Evolutionary conservation across 108 stramenopile species (phyloP), one percentile per base, ranked within the genome.

Genomic region (Ochromonas danica): DNA sequence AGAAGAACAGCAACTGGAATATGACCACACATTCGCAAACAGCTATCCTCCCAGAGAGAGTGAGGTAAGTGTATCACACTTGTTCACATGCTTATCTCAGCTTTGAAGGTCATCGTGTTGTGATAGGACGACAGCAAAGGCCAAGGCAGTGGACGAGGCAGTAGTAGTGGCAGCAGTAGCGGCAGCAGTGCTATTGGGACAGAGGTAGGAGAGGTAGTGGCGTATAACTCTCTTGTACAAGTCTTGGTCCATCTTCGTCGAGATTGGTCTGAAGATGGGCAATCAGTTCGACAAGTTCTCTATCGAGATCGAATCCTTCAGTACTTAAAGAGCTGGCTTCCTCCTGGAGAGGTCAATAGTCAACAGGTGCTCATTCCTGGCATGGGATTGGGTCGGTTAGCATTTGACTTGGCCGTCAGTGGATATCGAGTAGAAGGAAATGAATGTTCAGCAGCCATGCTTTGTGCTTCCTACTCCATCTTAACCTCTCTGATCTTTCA

Each of bases 341-440:
- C 6, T 14, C 45, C 45, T 14, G 22, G 45, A 14, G 45, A 51
- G 6, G 6, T 51, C 6, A 14, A 51, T 51, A 51, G 45, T 14
- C 45, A 6, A 14, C 14, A 51, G 22, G 45, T 51, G 22, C 22
- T 51, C 6, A 51, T 87, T 42, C 86, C 86, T 33, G 86, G 86
- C 0, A 81, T 77, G 3, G 95, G 96, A 42, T 87, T 97, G 1
- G 96, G 94, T 28, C 83, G 98, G 1, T 88, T 99, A 6, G 92
- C 95, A 1, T 89, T 91, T 57, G 98, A 99, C 81, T 79, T 97
- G 57, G 87, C 86, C 27, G 80, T 87, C 0, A 78, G 85, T 61
- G 96, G 95, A 6, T 99, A 14, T 57, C 17, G 45, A 51, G 45
- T 51, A 14, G 45, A 51, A 51, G 45, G 45, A 51, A 51, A 51